phyloP scores from a whole-genome alignment of 192 early-diverging fungal genomes.

The Chytriomyces sp. region DNA sequence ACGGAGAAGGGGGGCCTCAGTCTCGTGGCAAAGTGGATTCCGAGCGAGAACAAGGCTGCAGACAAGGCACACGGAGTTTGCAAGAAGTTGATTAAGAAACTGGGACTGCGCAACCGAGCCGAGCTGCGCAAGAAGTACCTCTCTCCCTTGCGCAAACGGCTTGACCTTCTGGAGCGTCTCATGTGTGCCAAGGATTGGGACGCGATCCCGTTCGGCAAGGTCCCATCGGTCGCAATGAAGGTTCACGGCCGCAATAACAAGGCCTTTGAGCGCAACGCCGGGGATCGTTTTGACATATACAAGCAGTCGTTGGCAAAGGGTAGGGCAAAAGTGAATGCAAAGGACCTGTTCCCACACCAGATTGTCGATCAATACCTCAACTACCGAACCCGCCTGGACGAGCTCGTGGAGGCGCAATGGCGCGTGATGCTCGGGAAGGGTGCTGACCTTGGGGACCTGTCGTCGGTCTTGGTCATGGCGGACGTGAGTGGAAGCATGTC shows the following conservation, averaged over 20 bases:
- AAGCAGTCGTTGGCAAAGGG: constrained; percentile 41
- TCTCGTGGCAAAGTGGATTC: constrained; percentile 28
- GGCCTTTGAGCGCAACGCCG: constrained; percentile 35
- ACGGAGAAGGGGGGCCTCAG: neutral
- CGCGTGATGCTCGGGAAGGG: constrained; percentile 20
- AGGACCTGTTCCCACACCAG: constrained; percentile 47
- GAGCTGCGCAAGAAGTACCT: constrained; percentile 44
- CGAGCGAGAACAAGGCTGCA: constrained; percentile 18
- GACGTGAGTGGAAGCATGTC: constrained; percentile 56
- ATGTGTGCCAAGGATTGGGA: constrained; percentile 49
- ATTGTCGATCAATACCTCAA: constrained; percentile 31
- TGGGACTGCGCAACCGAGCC: neutral
- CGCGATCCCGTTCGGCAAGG: constrained; percentile 44
- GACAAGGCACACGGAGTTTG: neutral
- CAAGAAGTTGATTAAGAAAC: neutral
- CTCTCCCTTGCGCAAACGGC: constrained; percentile 44
- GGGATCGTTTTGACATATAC: constrained; percentile 35
- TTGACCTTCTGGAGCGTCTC: constrained; percentile 45
- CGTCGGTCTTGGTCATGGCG: constrained; percentile 47
- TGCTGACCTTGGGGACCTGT: constrained; percentile 33
- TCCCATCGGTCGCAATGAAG: constrained; percentile 51
- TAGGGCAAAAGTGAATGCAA: constrained; percentile 42
- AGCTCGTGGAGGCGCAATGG: constrained; percentile 37
- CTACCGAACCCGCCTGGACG: neutral
- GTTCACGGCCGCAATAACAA: constrained; percentile 35